Conservation (phyloP, 1,284 basidiomycete genomes). For the Puccinia coronata region DNA sequence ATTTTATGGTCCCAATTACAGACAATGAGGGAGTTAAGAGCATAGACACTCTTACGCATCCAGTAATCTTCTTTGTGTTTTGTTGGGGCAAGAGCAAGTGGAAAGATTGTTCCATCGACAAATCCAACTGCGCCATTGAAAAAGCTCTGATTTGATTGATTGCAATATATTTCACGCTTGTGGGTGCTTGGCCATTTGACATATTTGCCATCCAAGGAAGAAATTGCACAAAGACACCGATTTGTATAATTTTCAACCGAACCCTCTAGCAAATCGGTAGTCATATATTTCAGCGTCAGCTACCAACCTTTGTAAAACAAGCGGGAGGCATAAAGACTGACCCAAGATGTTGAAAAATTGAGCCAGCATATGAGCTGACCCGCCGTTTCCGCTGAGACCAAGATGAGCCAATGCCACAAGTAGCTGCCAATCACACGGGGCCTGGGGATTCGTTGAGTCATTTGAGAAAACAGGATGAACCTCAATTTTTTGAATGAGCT, state of each 20-base stretch:
- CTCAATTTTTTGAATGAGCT: neutral
- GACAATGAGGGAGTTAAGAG: constrained; percentile 3
- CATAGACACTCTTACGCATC: neutral
- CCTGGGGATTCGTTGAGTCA: constrained; percentile 1
- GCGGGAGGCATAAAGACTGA: neutral
- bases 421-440: neutral
- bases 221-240: neutral
- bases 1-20: neutral
- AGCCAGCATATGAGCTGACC: neutral
- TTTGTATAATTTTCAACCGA: constrained; percentile 13
- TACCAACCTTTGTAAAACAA: too few relatives aligned
- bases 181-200: neutral
- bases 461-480: neutral
- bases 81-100: neutral
- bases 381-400: constrained; percentile 18
- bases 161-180: too few relatives aligned
- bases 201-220: neutral
- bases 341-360: constrained; percentile 12
- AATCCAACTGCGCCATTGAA: constrained; percentile 19
- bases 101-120: constrained; percentile 7
- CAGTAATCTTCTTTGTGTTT: constrained; percentile 17
- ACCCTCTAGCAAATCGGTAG: neutral
- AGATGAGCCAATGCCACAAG: neutral
- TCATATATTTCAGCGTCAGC: too few relatives aligned
- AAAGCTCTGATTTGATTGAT: neutral